Percentiles rank a stretch among this genome's conserved stretches.
Conservation (phyloP, 2,329 filamentous ascomycete species). For the Shiraia bambusicola region DNA sequence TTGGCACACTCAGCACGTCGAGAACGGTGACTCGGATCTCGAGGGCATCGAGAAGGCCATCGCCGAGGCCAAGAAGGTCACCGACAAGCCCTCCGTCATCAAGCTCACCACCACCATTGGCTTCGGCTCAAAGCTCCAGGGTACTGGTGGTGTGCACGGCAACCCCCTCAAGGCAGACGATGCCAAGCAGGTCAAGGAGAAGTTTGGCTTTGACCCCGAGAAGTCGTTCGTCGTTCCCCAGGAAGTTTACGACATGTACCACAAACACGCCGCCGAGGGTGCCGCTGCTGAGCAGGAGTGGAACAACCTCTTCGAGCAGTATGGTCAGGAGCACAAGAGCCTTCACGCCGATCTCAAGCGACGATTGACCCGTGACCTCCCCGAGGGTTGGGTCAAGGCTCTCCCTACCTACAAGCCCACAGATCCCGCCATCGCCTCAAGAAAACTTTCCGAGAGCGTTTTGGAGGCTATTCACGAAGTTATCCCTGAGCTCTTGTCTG, state of each 20-base stretch:
- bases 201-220: slow-evolving; percentile 94
- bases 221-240: slow-evolving; percentile 91
- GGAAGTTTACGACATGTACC: slow-evolving; percentile 88
- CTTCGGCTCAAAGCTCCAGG: slow-evolving; percentile 89
- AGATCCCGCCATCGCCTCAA: slow-evolving; percentile 83
- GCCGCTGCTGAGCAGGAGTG: slow-evolving; percentile 90
- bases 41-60: slow-evolving; percentile 86
- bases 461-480: slow-evolving; percentile 81
- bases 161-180: slow-evolving; percentile 94
- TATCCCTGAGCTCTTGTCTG: slow-evolving; percentile 89
- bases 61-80: slow-evolving; percentile 79
- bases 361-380: slow-evolving; percentile 78
- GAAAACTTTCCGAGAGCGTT: slow-evolving; percentile 94
- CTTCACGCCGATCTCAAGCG: slow-evolving; percentile 81
- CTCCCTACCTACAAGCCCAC: slow-evolving; percentile 87
- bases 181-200: slow-evolving; percentile 87
- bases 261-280: slow-evolving; percentile 81
- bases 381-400: slow-evolving; percentile 93
- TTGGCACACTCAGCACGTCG: slow-evolving; percentile 86
- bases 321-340: slow-evolving; percentile 72
- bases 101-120: slow-evolving; percentile 97
- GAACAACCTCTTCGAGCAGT: slow-evolving; percentile 91
- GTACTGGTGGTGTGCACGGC: slow-evolving; percentile 94
- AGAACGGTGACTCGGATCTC: slow-evolving; percentile 86
- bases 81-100: slow-evolving; percentile 95